These are phyloP conservation scores for Rhododendron kiyosumense DNA, from an alignment of 148 eudicot genomes.

Conservation along the genomic window DNA sequence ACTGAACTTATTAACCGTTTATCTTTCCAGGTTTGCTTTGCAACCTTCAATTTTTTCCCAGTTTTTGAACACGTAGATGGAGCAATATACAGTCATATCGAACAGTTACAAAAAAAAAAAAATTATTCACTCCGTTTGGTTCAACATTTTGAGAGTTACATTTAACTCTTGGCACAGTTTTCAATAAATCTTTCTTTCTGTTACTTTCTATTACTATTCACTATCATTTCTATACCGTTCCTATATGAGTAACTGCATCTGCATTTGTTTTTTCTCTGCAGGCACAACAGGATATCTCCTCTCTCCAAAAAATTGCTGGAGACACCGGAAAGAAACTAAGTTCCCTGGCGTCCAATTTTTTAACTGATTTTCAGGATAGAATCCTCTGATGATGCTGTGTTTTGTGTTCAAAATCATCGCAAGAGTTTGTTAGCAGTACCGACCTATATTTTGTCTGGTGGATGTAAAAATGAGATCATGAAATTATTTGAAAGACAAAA, in stretches of 20 bases:
- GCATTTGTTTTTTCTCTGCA: slow-evolving; percentile 14
- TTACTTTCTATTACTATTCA: not conserved
- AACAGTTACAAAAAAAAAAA: not conserved
- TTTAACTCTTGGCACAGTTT: too few relatives aligned
- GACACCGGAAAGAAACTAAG: slow-evolving; percentile 91
- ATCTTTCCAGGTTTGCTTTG: slow-evolving; percentile 69
- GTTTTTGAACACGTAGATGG: not conserved
- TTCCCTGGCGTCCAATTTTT: slow-evolving; percentile 58
- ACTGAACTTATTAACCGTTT: slow-evolving; percentile 81
- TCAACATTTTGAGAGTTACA: too few relatives aligned
- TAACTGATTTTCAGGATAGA: slow-evolving; percentile 83
- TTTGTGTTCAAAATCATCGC: slow-evolving; percentile 6
- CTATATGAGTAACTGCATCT: not conserved
- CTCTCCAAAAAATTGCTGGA: slow-evolving; percentile 88
- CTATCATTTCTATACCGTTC: not conserved
- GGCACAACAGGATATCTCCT: slow-evolving; percentile 95
- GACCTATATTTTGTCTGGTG: slow-evolving; percentile 10
- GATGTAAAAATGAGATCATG: slow-evolving; percentile 23
- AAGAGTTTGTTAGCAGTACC: slow-evolving; percentile 22
- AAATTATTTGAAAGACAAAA: slow-evolving; percentile 22
- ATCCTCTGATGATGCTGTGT: slow-evolving; percentile 37
- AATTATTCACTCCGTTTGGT: too few relatives aligned
- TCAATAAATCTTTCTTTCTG: not conserved
- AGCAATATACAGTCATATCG: not conserved
- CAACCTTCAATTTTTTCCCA: not conserved